Conservation (phyloP, 805 yeast species). For the Torulaspora microellipsoides region DNA sequence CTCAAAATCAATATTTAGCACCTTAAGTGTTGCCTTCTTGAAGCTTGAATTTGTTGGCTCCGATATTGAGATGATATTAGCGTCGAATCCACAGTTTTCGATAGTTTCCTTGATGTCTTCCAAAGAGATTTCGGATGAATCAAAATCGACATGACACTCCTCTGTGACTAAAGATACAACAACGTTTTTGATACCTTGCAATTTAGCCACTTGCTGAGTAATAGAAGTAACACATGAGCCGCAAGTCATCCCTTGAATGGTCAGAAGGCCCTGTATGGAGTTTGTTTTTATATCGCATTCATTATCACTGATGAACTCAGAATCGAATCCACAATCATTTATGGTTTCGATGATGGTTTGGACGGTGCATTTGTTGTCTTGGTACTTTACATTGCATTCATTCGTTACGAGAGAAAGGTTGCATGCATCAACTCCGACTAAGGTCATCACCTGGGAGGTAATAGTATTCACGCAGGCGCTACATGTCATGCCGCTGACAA, state of each 20-base stretch:
- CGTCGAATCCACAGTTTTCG: slow-evolving; percentile 76
- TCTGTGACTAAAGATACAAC: slow-evolving; percentile 74
- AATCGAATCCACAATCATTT: slow-evolving; percentile 74
- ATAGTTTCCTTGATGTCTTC: slow-evolving; percentile 48
- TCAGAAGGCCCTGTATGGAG: slow-evolving; percentile 8
- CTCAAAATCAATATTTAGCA: slow-evolving; percentile 61
- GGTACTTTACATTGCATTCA: slow-evolving; percentile 57
- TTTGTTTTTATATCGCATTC: background rate
- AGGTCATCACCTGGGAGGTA: slow-evolving; percentile 44
- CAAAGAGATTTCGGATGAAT: slow-evolving; percentile 25
- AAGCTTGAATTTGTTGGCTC: slow-evolving; percentile 1
- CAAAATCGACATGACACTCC: slow-evolving; percentile 57
- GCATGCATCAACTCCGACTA: slow-evolving; percentile 49
- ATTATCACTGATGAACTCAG: slow-evolving; percentile 19
- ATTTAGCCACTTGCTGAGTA: slow-evolving; percentile 45
- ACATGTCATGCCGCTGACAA: slow-evolving; percentile 84
- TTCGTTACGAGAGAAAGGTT: slow-evolving; percentile 73
- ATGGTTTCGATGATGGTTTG: slow-evolving; percentile 47
- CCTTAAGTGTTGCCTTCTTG: slow-evolving; percentile 31
- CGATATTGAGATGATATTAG: slow-evolving; percentile 20
- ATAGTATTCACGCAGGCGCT: slow-evolving; percentile 76
- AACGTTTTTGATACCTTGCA: slow-evolving; percentile 50
- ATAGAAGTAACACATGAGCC: slow-evolving; percentile 76
- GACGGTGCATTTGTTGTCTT: slow-evolving; percentile 24
- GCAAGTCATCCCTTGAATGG: slow-evolving; percentile 80